Conservation (phyloP, 371 early-diverging fungal species). For the Lichtheimia hyalospora region DNA sequence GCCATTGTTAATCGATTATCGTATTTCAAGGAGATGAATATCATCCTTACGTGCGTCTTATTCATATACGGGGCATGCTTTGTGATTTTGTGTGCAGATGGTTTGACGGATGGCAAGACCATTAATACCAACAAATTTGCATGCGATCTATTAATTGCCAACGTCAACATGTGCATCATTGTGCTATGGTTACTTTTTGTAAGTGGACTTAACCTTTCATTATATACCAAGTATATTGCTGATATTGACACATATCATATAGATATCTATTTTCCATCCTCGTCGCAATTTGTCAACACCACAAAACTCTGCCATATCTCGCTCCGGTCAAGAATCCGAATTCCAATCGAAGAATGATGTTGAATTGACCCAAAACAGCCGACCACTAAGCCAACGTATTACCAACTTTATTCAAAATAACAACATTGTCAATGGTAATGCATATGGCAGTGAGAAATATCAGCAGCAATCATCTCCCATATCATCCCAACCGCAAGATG, state of each 20-base stretch:
- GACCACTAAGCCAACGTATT: slow-evolving; percentile 16
- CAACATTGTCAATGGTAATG: not conserved
- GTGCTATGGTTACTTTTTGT: slow-evolving; percentile 43
- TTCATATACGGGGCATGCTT: slow-evolving; percentile 27
- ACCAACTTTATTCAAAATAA: slow-evolving; percentile 15
- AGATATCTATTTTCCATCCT: slow-evolving; percentile 48
- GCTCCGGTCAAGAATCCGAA: slow-evolving; percentile 9
- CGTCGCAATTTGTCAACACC: slow-evolving; percentile 20
- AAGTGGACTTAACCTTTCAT: slow-evolving; percentile 12
- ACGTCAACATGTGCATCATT: slow-evolving; percentile 27
- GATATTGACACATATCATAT: slow-evolving; percentile 1
- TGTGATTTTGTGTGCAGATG: slow-evolving; percentile 42
- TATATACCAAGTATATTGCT: too few relatives aligned
- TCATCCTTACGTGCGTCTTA: slow-evolving; percentile 30
- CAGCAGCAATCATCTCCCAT: slow-evolving; percentile 3
- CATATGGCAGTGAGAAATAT: slow-evolving; percentile 8
- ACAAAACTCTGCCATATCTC: slow-evolving; percentile 1
- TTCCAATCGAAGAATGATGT: slow-evolving; percentile 17
- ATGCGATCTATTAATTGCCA: slow-evolving; percentile 33
- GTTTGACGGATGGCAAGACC: slow-evolving; percentile 20
- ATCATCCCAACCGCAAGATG: not conserved
- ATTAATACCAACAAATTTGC: slow-evolving; percentile 36
- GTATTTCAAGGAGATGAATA: slow-evolving; percentile 54
- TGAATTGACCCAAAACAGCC: slow-evolving; percentile 12
- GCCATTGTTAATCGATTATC: slow-evolving; percentile 21